A percentile compares a stretch with the other conserved stretches of the same genome.
Evolutionary conservation across 495 filamentous ascomycete species (phyloP).

Genomic region (Aspergillus taichungensis): DNA sequence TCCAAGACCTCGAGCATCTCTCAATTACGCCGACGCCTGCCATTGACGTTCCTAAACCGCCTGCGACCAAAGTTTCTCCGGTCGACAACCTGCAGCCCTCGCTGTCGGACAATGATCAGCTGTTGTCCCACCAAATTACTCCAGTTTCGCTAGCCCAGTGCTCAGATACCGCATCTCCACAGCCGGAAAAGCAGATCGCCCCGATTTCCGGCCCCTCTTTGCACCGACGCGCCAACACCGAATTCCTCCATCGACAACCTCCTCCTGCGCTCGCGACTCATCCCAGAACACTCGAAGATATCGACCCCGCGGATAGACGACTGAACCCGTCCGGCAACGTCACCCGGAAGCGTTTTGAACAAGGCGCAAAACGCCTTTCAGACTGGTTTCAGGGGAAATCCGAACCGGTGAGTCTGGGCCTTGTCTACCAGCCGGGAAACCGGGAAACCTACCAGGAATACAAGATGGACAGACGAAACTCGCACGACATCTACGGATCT

Average conservation of each 20-base stretch:
- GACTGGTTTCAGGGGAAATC: conserved; percentile 47
- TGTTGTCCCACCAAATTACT: conserved; percentile 5
- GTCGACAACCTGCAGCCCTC: background rate
- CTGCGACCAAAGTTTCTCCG: background rate
- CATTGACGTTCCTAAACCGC: conserved; percentile 3
- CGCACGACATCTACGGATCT: conserved; percentile 8
- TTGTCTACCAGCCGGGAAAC: conserved; percentile 14
- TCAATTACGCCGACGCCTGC: conserved; percentile 13
- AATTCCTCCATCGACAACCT: conserved; percentile 22
- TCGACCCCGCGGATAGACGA: conserved; percentile 8
- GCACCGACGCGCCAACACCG: conserved; percentile 37
- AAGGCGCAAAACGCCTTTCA: conserved; percentile 32
- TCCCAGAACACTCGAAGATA: conserved; percentile 17
- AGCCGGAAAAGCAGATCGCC: conserved; percentile 9
- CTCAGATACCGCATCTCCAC: conserved; percentile 9
- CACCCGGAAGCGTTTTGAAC: conserved; percentile 34
- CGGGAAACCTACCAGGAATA: conserved; percentile 9
- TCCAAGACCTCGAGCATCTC: conserved; percentile 10
- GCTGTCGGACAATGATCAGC: conserved; percentile 12
- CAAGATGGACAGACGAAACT: conserved; percentile 14
- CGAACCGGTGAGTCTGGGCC: conserved; percentile 34
- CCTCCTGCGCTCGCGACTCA: conserved; percentile 16
- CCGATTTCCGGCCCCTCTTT: conserved; percentile 16
- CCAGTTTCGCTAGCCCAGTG: conserved; percentile 11
- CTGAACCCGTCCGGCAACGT: conserved; percentile 21